Evolutionary conservation across 768 basidiomycete genomes (phyloP), one percentile per base, ranked within the genome.

Genomic region (Xerocomellus amylosporus): DNA sequence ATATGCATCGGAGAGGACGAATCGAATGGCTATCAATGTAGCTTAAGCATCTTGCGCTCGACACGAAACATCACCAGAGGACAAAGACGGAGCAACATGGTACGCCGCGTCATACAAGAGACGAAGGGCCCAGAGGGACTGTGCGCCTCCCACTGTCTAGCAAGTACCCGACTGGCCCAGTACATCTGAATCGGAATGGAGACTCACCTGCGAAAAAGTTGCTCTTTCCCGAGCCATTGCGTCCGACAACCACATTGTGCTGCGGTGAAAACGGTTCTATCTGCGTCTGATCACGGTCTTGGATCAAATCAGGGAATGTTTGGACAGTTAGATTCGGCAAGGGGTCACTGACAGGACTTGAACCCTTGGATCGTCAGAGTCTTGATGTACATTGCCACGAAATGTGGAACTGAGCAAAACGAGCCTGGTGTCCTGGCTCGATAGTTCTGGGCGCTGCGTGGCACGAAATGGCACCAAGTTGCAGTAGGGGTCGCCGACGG

Each of bases 191-290:
- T 40, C 13, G 13, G 20, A 38, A 45, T 10, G 24, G 20, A 39
- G 26, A 68, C 86, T 59, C 48, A 89, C 92, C 94, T 36, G 91
- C 87, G 72, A 99, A 99, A 79, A 99, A 98, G 71, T 98, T 99
- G 65, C 91, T 94, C 78, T 99, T 99, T 47, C 97, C 97, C 7
- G 90, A 93, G 13, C 97, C 97, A 81, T 99, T 98, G 40, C 97
- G 77, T 14, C 97, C 96, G 8, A 98, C 95, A 9, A 98, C 93
- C 12, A 98, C 94, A 73, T 98, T 98, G 68, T 97, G 93, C 46
- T 79, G 85, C 1, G 94, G 85, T 20, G 88, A 91, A 74, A 99
- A 99, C 0, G 95, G 95, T 62, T 98, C 95, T 54, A 97, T 92
- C 63, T 90, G 87, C 0, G 88, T 92, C 67, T 93, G 89, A 76